Base-by-base conservation (phyloP, 108 stramenopile species). In the Discostella pseudostelligera region DNA sequence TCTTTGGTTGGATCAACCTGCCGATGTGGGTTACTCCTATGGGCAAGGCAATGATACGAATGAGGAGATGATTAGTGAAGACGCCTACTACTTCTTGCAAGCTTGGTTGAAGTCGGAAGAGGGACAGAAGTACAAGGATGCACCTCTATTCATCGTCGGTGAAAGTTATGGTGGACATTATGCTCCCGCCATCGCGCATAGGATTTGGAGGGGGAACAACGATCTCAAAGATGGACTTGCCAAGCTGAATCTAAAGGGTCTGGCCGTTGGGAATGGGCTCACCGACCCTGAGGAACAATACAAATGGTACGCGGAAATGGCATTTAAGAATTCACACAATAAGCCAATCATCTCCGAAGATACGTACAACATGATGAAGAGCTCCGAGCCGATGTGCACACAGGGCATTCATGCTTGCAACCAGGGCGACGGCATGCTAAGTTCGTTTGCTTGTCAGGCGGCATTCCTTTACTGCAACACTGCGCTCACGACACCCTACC, bases 81-180 rank as follows among this genome's bases (percentile, higher is more conserved):
- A 99, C 84, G 93, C 96, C 48, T 94, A 95, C 69, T 87, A 84
- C 69, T 99, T 99, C 74, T 61, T 99, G 35, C 93, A 94, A 55
- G 86, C 86, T 11, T 98, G 97, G 73, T 83, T 96, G 63, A 64
- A 90, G 57, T 69, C 71, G 5, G 88, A 96, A 73, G 86, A 87
- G 12, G 87, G 96, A 58, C 92, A 85, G 73, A 83, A 84, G 43
- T 88, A 84, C 64, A 72, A 83, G 37, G 78, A 79, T 20, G 78
- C 55, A 65, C 89, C 89, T 17, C 68, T 96, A 24, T 94, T 65
- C 70, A 84, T 96, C 60, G 82, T 90, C 9, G 91, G 92, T 19
- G 90, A 90, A 58, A 87, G 89, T 5, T 98, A 98, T 71, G 98
- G 90, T 4, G 98, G 98, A 4, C 98, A 99, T 74, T 99, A 97